These are phyloP conservation scores for Coniophora puteana DNA, from an alignment of 1,284 basidiomycete genomes.

Conservation along the genomic window DNA sequence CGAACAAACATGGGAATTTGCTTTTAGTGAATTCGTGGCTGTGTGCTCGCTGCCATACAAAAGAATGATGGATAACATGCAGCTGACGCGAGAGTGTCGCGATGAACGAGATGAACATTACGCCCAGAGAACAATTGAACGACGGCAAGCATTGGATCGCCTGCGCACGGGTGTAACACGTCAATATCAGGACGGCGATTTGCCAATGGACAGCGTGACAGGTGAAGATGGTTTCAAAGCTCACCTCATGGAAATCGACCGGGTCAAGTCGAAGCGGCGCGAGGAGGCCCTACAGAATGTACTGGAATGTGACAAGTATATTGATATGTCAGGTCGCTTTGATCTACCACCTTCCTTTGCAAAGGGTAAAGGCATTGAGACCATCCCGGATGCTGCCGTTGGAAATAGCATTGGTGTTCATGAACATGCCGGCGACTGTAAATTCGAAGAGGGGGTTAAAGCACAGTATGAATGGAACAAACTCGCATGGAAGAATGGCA, in stretches of 20 bases:
- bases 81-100: slow-evolving; percentile 31
- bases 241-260: neutral
- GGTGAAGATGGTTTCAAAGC: too few relatives aligned
- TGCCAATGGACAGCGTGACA: neutral
- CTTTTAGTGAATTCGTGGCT: slow-evolving; percentile 14
- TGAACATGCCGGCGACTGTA: too few relatives aligned
- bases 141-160: too few relatives aligned
- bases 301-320: neutral
- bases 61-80: slow-evolving; percentile 29
- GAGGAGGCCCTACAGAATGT: neutral
- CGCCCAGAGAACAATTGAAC: slow-evolving; percentile 6
- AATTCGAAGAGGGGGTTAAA: too few relatives aligned
- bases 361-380: too few relatives aligned
- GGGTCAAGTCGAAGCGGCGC: neutral
- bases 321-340: too few relatives aligned
- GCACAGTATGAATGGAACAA: too few relatives aligned
- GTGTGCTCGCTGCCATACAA: neutral
- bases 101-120: slow-evolving; percentile 30
- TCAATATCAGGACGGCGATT: neutral
- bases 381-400: too few relatives aligned
- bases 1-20: slow-evolving; percentile 19
- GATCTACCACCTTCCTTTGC: too few relatives aligned
- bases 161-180: too few relatives aligned
- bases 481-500: too few relatives aligned
- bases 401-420: too few relatives aligned